Conservation (phyloP, 208 protist genomes). For the Trypanosoma brucei region DNA sequence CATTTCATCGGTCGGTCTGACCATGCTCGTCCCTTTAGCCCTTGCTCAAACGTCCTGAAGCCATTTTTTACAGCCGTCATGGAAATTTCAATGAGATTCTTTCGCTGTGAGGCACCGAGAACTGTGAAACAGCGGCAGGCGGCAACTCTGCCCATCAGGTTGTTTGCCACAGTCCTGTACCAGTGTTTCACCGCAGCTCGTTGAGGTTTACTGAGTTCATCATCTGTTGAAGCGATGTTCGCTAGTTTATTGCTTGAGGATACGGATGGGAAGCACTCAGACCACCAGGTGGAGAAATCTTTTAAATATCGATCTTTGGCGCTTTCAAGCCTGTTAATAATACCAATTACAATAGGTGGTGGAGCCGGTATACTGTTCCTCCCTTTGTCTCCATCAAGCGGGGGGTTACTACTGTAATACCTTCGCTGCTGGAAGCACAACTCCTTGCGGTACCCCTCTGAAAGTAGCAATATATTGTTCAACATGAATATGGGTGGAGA, state of each 20-base stretch:
- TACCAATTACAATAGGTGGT: slow-evolving; percentile 37
- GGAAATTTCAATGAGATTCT: slow-evolving; percentile 57
- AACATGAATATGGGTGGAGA: slow-evolving; percentile 69
- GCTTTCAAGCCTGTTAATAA: slow-evolving; percentile 44
- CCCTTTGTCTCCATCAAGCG: neutral
- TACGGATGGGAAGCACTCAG: slow-evolving; percentile 57
- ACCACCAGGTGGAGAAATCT: slow-evolving; percentile 66
- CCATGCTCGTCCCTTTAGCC: slow-evolving; percentile 56
- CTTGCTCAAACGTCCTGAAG: slow-evolving; percentile 38
- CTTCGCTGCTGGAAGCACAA: slow-evolving; percentile 50
- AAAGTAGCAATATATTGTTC: slow-evolving; percentile 74
- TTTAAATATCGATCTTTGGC: slow-evolving; percentile 50
- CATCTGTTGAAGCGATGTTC: slow-evolving; percentile 31
- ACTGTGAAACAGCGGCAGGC: slow-evolving; percentile 50
- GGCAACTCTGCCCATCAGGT: slow-evolving; percentile 38
- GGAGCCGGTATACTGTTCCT: slow-evolving; percentile 10
- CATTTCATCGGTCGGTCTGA: slow-evolving; percentile 65
- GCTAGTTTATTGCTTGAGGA: slow-evolving; percentile 26
- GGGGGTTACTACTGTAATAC: slow-evolving; percentile 4
- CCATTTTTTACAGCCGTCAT: slow-evolving; percentile 35
- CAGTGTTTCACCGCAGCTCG: slow-evolving; percentile 72
- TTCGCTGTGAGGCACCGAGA: slow-evolving; percentile 47
- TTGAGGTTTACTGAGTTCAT: slow-evolving; percentile 53
- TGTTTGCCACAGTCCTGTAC: slow-evolving; percentile 35
- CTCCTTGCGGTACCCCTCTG: slow-evolving; percentile 68